These are phyloP conservation scores for Choiromyces venosus DNA, from an alignment of 495 filamentous ascomycete genomes.

Conservation along the genomic window DNA sequence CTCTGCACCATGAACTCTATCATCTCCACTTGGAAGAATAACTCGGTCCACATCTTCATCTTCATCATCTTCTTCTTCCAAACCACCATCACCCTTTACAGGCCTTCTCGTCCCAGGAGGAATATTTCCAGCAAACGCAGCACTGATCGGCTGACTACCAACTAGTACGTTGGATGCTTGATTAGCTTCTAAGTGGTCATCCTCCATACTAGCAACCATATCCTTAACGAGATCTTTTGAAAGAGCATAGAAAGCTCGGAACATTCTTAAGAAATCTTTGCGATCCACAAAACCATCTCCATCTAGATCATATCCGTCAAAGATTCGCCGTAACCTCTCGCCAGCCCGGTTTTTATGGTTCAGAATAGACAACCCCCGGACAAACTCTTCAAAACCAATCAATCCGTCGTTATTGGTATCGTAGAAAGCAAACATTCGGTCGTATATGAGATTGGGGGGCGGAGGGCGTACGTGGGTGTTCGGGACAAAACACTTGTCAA, in stretches of 20 bases:
- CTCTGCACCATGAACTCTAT: constrained; percentile 16
- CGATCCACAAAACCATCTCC: constrained; percentile 80
- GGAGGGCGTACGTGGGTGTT: constrained; percentile 68
- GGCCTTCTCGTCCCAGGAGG: constrained; percentile 42
- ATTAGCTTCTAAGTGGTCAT: constrained; percentile 65
- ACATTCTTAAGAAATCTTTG: constrained; percentile 86
- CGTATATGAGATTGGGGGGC: constrained; percentile 82
- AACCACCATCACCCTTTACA: constrained; percentile 14
- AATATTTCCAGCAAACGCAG: constrained; percentile 62
- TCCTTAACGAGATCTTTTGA: constrained; percentile 80
- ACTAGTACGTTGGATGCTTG: constrained; percentile 68
- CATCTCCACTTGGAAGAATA: constrained; percentile 25
- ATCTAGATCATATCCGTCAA: constrained; percentile 86
- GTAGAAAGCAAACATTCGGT: constrained; percentile 94
- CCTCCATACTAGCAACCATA: constrained; percentile 73
- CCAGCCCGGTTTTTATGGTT: constrained; percentile 58
- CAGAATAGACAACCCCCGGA: constrained; percentile 74
- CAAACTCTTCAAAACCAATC: constrained; percentile 91
- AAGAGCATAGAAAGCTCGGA: constrained; percentile 80
- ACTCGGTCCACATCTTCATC: constrained; percentile 19
- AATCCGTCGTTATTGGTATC: constrained; percentile 81
- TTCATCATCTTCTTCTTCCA: constrained; percentile 22
- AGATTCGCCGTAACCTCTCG: constrained; percentile 67
- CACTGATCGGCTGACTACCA: constrained; percentile 71
- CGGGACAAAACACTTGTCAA: constrained; percentile 83